These are phyloP conservation scores for Cucumis hystrix DNA, from an alignment of 306 rosid species.

Conservation along the genomic window DNA sequence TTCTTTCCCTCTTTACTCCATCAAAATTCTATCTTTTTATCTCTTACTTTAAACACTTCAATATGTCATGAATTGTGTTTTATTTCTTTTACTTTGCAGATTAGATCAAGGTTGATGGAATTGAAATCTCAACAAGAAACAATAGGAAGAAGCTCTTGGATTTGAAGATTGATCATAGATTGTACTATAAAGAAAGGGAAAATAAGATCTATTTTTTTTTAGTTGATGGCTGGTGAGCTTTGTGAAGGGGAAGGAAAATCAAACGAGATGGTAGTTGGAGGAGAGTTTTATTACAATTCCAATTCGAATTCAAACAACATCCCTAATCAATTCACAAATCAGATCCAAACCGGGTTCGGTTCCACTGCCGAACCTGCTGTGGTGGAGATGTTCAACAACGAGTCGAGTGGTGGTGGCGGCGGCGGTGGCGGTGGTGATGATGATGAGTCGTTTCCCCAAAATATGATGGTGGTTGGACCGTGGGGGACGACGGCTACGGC, in stretches of 20 bases:
- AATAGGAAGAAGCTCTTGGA: not conserved
- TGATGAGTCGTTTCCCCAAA: not conserved
- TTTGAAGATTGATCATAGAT: not conserved
- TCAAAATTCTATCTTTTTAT: not conserved
- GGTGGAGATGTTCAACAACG: conserved; percentile 40
- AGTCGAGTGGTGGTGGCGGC: not conserved
- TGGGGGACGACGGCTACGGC: not conserved
- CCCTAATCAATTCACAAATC: conserved; percentile 38
- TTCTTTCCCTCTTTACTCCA: not conserved
- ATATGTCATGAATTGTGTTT: not conserved
- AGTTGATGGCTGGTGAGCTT: conserved; percentile 36
- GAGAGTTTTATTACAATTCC: conserved; percentile 37
- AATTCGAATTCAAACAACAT: conserved; percentile 25
- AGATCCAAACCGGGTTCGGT: conserved; percentile 46
- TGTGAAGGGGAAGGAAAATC: conserved; percentile 32
- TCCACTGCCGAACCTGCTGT: conserved; percentile 28
- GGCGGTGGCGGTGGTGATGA: not conserved
- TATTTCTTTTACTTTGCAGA: not conserved
- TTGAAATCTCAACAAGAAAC: not conserved
- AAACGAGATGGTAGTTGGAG: conserved; percentile 23
- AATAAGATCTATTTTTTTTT: no score
- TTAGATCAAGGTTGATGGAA: not conserved
- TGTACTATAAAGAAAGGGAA: not conserved
- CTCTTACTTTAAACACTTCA: not conserved
- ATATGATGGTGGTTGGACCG: conserved; percentile 1